Percentiles rank a stretch among this genome's conserved stretches.
Conservation (phyloP, 2,329 filamentous ascomycete species). For the Fusarium napiforme region DNA sequence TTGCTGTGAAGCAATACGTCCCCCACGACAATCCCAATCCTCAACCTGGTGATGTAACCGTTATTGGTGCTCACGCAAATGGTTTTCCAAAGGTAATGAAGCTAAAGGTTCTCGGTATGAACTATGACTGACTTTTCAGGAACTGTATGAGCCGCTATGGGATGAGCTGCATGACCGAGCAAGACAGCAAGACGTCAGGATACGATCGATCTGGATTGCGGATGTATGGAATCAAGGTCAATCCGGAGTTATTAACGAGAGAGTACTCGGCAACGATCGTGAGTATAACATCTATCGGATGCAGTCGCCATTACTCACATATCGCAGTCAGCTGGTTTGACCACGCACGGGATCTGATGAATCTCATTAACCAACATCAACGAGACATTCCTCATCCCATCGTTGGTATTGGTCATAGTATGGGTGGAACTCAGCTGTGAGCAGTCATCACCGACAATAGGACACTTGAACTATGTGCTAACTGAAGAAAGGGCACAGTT, state of each 20-base stretch:
- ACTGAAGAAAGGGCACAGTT: neutral
- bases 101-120: fast-evolving
- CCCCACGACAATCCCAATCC: neutral
- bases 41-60: neutral
- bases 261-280: neutral
- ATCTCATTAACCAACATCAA: constrained; percentile 4
- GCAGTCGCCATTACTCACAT: fast-evolving
- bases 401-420: neutral
- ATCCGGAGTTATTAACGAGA: neutral
- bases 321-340: neutral
- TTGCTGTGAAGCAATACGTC: neutral
- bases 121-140: neutral
- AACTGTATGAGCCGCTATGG: neutral
- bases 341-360: neutral
- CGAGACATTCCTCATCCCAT: neutral
- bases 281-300: fast-evolving
- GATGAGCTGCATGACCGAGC: neutral
- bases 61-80: neutral
- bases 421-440: constrained; percentile 2
- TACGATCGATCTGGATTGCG: constrained; percentile 1
- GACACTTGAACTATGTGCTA: fast-evolving
- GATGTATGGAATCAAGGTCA: constrained; percentile 4
- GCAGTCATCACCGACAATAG: fast-evolving
- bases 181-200: neutral
- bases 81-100: neutral